Base-by-base conservation (phyloP, 352 stramenopile genomes). In the Phytopythium aichiense region DNA sequence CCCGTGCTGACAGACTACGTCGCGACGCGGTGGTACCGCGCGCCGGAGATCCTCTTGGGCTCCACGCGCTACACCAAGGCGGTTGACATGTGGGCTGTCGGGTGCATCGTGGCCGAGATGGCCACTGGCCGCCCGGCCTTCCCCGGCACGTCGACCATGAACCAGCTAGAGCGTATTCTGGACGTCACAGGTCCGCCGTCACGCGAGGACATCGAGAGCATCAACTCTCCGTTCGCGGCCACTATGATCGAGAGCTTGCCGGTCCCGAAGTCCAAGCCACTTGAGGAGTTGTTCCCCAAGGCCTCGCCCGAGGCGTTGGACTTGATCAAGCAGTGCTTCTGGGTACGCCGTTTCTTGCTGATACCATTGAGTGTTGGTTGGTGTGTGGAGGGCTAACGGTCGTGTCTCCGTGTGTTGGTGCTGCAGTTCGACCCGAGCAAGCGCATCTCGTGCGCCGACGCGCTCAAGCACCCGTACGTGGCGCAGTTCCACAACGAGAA, bases 121-220 rank as follows among this genome's bases (percentile, higher is more conserved):
- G 76, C 94, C n/a, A 88, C 81, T 0, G 89, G 91, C 28, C 79
- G 91, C 25, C 96, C 96, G 16, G 81, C 97, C 5, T 98, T 99
- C 61, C 94, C 95, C 1, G 96, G 96, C 2, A 97, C 89, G 8
- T 98, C 89, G 1, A 98, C 94, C 8, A 98, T 99, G 89, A 98
- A 98, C 71, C 96, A 99, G 66, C 69, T 99, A 12, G 95, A 99
- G 72, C 96, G 94, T 50, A 98, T 99, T 53, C 74, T 99, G 37
- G 92, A 98, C 58, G 74, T 98, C 46, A 98, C 92, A 0, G 95
- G 94, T 2, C 81, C 80, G 30, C 96, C 96, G 2, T 87, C 80
- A n/a, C 60, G 71, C 15, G 84, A 97, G 15, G 93, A 98, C 62
- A 87, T 98, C 25, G 79, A 95, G 51, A 91, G 83, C 40, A 97